Evolutionary conservation across 2,329 filamentous ascomycete species (phyloP), one percentile per base, ranked within the genome.

Genomic region (Fusarium pininemorale): DNA sequence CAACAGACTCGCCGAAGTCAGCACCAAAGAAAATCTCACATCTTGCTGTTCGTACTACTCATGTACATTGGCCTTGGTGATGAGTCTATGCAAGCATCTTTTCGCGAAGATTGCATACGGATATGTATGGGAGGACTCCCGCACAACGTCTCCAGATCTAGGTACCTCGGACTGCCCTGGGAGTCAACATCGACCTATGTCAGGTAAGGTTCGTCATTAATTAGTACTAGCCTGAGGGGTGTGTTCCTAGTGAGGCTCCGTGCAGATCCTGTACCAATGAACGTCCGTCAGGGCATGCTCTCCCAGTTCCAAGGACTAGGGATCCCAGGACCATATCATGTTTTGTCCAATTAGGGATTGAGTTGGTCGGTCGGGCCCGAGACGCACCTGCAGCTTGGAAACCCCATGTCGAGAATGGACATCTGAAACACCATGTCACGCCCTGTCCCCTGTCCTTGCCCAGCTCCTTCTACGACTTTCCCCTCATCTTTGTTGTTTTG

Each of bases 351-450:
- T 74, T 44, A 75, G 30, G 63, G 39, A 9, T 20, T 44, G 37
- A 22, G 16, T 10, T 42, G 16, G 26, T 41, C 50, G 63, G 60
- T 65, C 69, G 44, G 47, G 54, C 35, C 73, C 60, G 48, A 75
- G 63, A 74, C 61, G 62, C 68, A 75, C 69, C 69, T 75, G 53
- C 69, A 66, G 69, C 51, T 59, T 74, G 66, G 70, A 55, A 60
- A 64, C 50, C 50, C 71, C 62, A 50, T 74, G 71, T 72, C 55
- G 18, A 61, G 60, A 71, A 38, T 58, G 53, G 70, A 70, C 53
- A 73, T 74, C 66, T 74, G 71, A 74, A 74, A 74, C 70, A 42
- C 38, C 66, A 68, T 61, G 26, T 20, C 58, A 45, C 28, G n/a
- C 61, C 39, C 56, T 61, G 47, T 41, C 24, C 63, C 48, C 41